phyloP scores from a whole-genome alignment of 352 stramenopile species.

The Pythium biforme region DNA sequence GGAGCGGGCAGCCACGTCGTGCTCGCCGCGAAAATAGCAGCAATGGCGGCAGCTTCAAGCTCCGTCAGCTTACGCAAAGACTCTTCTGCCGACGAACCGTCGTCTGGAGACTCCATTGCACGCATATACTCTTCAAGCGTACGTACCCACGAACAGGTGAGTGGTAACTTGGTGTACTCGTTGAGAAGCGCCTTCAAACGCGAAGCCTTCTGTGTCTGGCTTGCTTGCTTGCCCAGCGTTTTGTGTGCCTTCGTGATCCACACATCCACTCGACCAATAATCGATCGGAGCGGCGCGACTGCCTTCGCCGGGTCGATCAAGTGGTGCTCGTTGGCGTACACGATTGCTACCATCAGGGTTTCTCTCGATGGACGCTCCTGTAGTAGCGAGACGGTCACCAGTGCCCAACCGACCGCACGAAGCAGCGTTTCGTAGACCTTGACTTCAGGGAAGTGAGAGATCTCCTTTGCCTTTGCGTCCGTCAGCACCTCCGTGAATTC shows the following conservation, averaged over 20 bases:
- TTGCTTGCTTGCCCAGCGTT: constrained; percentile 61
- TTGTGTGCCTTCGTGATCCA: constrained; percentile 85
- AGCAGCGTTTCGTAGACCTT: constrained; percentile 62
- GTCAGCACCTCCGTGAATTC: constrained; percentile 49
- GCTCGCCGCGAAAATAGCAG: constrained; percentile 28
- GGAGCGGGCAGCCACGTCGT: constrained; percentile 23
- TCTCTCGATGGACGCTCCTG: constrained; percentile 74
- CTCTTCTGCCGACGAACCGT: constrained; percentile 33
- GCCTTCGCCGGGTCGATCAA: constrained; percentile 68
- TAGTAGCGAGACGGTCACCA: constrained; percentile 70
- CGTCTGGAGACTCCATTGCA: constrained; percentile 23
- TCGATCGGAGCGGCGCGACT: constrained; percentile 54
- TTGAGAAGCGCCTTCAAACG: constrained; percentile 78
- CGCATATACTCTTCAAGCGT: constrained; percentile 32
- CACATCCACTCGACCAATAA: constrained; percentile 73
- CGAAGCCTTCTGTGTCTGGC: constrained; percentile 53
- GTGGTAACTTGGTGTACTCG: constrained; percentile 86
- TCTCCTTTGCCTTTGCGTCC: constrained; percentile 40
- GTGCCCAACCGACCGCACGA: constrained; percentile 65
- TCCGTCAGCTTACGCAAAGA: constrained; percentile 32
- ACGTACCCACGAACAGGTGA: constrained; percentile 55
- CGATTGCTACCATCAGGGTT: constrained; percentile 54
- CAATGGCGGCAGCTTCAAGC: constrained; percentile 29
- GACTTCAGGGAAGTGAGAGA: constrained; percentile 76
- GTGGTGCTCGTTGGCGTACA: constrained; percentile 55